Base-by-base conservation (phyloP, 2,329 filamentous ascomycete species). In the Domatiomyces catenatus region DNA sequence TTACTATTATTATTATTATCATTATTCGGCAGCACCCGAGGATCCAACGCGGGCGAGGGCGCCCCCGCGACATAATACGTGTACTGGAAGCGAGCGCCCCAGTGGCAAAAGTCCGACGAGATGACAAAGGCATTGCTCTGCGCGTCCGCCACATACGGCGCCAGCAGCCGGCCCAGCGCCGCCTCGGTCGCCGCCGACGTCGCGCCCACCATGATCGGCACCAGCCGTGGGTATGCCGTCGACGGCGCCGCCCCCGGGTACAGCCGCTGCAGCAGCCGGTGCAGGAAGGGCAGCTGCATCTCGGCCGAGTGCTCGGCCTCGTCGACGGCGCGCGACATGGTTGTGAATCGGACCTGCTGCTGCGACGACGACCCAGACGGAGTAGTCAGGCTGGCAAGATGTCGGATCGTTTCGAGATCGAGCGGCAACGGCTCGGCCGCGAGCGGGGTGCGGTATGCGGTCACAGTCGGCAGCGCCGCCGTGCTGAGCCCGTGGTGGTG, bases 71-170 rank as follows among this genome's bases (percentile, higher is more conserved):
- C 75, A 64, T 95, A 94, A 52, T 83, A 83, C 24, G 81, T 86
- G 66, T 96, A 98, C 50, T 76, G 72, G 66, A 95, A 98, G 47
- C 86, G 76, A 0, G 72, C 60, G 8, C 92, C 92, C 92, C 92
- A 98, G 67, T 98, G 92, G 57, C 90, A 95, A 65, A 98, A 98
- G 65, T 98, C 92, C 1, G 88, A 94, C 65, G 85, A 92, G 56
- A 96, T 76, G 54, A 98, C 76, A 63, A 96, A 95, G 1, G 83
- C 80, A 54, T 86, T 93, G 15, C 58, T 58, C 10, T 75, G 70
- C 0, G 82, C 77, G 58, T 94, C 84, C 32, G 74, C 72, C 5
- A 98, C 69, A 64, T 92, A 94, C 0, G 84, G 81, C 1, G 84
- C 78, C 6, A 98, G 71, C n/a, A 88, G 64, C 22, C 70, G 61